phyloP scores from a whole-genome alignment of 2,329 filamentous ascomycete species.

The Canariomyces notabilis region DNA sequence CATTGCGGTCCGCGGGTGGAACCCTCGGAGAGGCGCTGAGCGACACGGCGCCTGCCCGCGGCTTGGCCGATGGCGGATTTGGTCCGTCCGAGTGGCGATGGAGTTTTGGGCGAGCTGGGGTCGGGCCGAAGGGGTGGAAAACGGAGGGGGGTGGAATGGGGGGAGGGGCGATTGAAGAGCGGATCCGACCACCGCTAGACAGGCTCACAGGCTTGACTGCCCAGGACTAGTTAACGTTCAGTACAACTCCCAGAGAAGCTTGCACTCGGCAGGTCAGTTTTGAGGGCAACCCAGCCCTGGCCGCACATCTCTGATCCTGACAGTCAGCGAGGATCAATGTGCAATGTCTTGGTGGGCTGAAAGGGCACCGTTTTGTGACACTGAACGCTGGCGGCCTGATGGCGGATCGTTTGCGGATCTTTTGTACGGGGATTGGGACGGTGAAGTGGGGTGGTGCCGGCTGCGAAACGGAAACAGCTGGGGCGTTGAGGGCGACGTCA shows the following conservation, averaged over 20 bases:
- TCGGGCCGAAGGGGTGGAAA: conserved; percentile 8
- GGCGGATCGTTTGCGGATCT: conserved; percentile 10
- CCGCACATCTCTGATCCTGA: conserved; percentile 6
- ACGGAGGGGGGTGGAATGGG: conserved; percentile 1
- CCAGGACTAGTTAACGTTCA: no score
- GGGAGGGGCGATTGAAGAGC: no score
- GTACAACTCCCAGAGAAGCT: no score
- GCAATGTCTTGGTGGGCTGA: background rate
- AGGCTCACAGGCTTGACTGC: background rate
- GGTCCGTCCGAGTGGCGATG: conserved; percentile 6
- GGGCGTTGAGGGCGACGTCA: conserved; percentile 1
- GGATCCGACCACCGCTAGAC: conserved; percentile 1
- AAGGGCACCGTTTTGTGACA: conserved; percentile 23
- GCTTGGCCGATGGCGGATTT: background rate
- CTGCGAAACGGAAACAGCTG: conserved; percentile 9
- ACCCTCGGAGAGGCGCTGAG: background rate
- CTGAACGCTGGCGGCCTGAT: conserved; percentile 5
- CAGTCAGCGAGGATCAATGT: background rate
- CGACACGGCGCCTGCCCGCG: conserved; percentile 1
- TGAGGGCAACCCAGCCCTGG: background rate
- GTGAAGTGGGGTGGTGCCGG: conserved; percentile 15
- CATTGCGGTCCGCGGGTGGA: conserved; percentile 24
- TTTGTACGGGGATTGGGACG: conserved; percentile 12
- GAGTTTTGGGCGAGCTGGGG: background rate
- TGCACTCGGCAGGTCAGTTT: background rate